Evolutionary conservation across 441 rosid species (phyloP), one percentile per base, ranked within the genome.

Genomic region (Aleurites moluccanus): DNA sequence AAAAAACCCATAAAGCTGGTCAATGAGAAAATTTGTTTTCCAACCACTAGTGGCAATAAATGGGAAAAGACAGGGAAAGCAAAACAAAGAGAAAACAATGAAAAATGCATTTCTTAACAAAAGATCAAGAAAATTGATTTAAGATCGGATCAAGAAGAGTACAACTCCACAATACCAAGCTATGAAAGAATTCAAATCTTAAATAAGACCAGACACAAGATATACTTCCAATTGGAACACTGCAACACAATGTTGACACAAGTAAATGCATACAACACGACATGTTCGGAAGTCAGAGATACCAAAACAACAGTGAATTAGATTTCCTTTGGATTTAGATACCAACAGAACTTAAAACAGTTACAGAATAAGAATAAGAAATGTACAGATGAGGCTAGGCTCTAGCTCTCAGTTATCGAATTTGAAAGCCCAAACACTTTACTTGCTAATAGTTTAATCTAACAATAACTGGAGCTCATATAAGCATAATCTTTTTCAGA

Each of bases 1-100:
- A 72, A 77, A 69, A 72, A 25, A 40, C 30, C 72, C 15, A 69
- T 13, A 30, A 67, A n/a, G 40, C 35, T 33, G n/a, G 18, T 42
- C n/a, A 44, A 50, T 49, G 57, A 21, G 44, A 50, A n/a, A 67
- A 10, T n/a, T 49, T 33, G 4, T 45, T 60, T 27, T 60, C 40
- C 64, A 27, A 56, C n/a, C 21, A 5, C 7, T 38, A 10, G 15
- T 7, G 53, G 50, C 14, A 35, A 21, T 66, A 10, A 66, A 45
- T 15, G 4, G 55, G 25, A 0, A 3, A 53, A 53, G 27, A 30
- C 0, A 18, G 11, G 33, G 8, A 38, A 2, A 45, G 45, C 60
- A 79, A 60, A 4, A 52, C 6, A 27, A 3, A 0, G 18, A 23
- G 16, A 50, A 18, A 50, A 44, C 1, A 30, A 23, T 7, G n/a